Evolutionary conservation across 192 early-diverging fungal genomes (phyloP).

Genomic region (Coemansia sp.): DNA sequence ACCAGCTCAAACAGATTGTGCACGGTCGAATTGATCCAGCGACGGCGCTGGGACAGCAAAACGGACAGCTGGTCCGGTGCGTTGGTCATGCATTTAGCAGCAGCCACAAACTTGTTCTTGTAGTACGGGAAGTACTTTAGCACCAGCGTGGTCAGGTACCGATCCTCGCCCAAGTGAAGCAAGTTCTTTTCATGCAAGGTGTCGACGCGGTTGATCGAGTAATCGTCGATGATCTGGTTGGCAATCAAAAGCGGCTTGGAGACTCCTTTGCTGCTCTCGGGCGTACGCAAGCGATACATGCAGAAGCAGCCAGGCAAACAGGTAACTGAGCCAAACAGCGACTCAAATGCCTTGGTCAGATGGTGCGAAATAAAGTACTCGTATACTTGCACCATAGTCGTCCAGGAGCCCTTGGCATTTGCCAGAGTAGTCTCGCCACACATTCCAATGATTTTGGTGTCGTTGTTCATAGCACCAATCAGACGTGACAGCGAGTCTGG

Average conservation of each 20-base stretch:
- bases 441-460: constrained; percentile 87
- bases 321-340: constrained; percentile 93
- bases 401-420: constrained; percentile 91
- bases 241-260: constrained; percentile 86
- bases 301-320: constrained; percentile 99
- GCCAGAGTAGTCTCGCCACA: constrained; percentile 95
- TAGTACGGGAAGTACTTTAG: constrained; percentile 98
- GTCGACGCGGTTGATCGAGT: constrained; percentile 90
- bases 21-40: constrained; percentile 99
- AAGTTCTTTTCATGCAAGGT: constrained; percentile 99
- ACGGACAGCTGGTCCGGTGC: constrained; percentile 93
- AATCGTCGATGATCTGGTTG: constrained; percentile 87
- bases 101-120: constrained; percentile 89
- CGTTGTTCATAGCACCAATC: constrained; percentile 86
- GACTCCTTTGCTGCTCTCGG: constrained; percentile 58
- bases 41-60: constrained; percentile 94
- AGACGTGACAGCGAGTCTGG: constrained; percentile 89
- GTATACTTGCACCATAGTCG: constrained; percentile 98
- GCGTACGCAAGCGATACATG: constrained; percentile 95
- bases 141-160: constrained; percentile 91
- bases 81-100: constrained; percentile 89
- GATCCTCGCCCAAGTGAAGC: constrained; percentile 97
- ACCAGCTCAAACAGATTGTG: constrained; percentile 97
- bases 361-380: constrained; percentile 99
- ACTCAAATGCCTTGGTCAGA: constrained; percentile 96